Base-by-base conservation (phyloP, 1,139 yeast genomes). In the Diutina ranongensis region DNA sequence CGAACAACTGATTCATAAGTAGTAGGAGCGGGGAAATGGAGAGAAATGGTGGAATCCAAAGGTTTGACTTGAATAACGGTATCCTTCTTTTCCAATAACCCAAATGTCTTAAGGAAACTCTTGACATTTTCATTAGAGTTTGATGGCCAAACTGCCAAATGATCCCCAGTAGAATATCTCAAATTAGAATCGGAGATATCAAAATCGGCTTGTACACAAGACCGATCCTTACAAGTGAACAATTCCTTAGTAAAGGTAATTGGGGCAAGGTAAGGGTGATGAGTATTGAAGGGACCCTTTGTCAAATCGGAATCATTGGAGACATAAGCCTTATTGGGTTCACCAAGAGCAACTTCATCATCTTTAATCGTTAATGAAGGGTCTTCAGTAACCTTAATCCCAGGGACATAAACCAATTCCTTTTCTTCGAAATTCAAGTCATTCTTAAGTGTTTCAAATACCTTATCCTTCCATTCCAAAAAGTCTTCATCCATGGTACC, bases 401-500 rank as follows among this genome's bases (percentile, higher is more conserved):
- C 70, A 20, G 98, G 89, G 62, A 86, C 87, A 57, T 85, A 88
- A 40, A 65, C 68, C 51, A 83, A 74, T 52, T 86, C 95, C 52
- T 76, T 83, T 63, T 86, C 95, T 55, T 81, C 82, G 54, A 84
- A 67, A 52, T 74, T 71, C 60, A 84, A 74, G 51, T 74, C 71
- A 55, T 74, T 74, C 62, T 80, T 84, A 66, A 86, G 74, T 12
- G 73, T 63, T 46, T 80, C 87, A 56, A 83, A 72, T 48, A 85
- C 71, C 16, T 70, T 63, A 51, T 89, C 97, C 65, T 89, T 89
- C 98, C 98, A 92, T 45, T 88, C 70, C 60, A 92, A 66, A 63
- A 80, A 92, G 63, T 92, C 97, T 64, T 92, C 98, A 64, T 92
- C 97, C 74, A 89, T 81, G 46, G 95, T 80, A 41, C 95, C 97